Evolutionary conservation across 306 rosid species (phyloP), one percentile per base, ranked within the genome.

Genomic region (Quercus variabilis): DNA sequence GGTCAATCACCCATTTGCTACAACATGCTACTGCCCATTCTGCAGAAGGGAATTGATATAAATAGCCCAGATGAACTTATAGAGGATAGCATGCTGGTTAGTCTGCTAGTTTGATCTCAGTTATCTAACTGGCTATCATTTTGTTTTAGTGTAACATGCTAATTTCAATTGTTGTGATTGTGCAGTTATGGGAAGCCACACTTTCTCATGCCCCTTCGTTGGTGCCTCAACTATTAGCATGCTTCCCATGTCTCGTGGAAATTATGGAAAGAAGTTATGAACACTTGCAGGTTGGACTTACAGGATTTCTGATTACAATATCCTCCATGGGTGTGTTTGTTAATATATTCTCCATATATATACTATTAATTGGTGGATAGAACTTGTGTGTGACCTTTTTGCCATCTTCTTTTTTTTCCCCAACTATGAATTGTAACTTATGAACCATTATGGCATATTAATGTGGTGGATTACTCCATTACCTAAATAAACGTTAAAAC

Each of bases 161-260:
- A 79, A 81, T 3, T 20, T 55, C 76, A 20, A 69, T 75, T 35
- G 67, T 79, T 70, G 71, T 85, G 64, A 65, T 78, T 79, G 71
- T 85, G 86, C 96, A 95, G 99, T 85, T 95, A 83, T 95, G 97
- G 99, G 99, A 95, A 84, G 97, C 97, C 68, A 91, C 99, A 62
- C 97, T 95, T 71, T 91, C 95, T 76, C 93, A 91, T 71, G 97
- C 98, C 75, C 95, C 99, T 73, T 86, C 97, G n/a, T 85, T 92
- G 94, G 97, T 89, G 79, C 93, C 97, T 85, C 94, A 90, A 81
- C 86, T 95, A 68, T 84, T 91, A 57, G 84, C 92, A 67, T 88
- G 68, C 80, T 95, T 95, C 83, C 90, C 97, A 75, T 89, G 90
- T 83, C 88, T 95, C 17, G 88, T 89, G 85, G 95, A 84, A 62